Evolutionary conservation across 306 rosid genomes (phyloP).

Genomic region (Oxytropis ochrocephala): DNA sequence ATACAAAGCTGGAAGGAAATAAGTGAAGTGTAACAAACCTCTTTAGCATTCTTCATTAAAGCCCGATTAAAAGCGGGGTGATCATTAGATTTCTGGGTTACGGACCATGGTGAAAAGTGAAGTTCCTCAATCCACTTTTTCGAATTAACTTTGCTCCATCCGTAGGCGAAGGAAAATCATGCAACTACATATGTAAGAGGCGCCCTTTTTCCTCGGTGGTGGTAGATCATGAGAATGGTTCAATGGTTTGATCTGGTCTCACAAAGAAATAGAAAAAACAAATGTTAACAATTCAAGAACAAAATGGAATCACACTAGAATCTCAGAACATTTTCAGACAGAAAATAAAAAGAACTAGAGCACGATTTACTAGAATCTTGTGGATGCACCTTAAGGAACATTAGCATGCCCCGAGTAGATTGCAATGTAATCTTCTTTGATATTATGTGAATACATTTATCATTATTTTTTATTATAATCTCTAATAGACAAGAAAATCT

Average conservation of each 20-base stretch:
- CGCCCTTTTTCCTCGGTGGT: conserved; percentile 93
- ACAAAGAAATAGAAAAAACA: too few species aligned
- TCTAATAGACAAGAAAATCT: too few species aligned
- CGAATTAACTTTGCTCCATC: conserved; percentile 64
- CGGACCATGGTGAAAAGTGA: conserved; percentile 71
- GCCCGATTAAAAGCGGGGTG: conserved; percentile 99
- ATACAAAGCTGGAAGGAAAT: conserved; percentile 6
- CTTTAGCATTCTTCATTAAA: conserved; percentile 66
- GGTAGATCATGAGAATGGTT: conserved; percentile 92
- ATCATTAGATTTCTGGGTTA: conserved; percentile 70
- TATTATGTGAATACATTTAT: not conserved
- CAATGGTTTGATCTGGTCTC: conserved; percentile 76
- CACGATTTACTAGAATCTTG: not conserved
- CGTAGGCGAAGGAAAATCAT: conserved; percentile 70
- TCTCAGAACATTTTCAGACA: not conserved
- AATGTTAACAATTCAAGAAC: too few species aligned
- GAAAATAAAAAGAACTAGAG: not conserved
- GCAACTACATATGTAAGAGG: conserved; percentile 90
- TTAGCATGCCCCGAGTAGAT: not conserved
- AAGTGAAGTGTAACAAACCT: too few species aligned
- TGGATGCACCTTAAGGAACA: not conserved
- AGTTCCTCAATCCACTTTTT: conserved; percentile 88
- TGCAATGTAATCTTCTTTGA: conserved; percentile 3
- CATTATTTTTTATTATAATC: too few species aligned
- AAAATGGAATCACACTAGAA: too few species aligned